Base-by-base conservation (phyloP, 148 eudicot species). In the Silene uniflora region DNA sequence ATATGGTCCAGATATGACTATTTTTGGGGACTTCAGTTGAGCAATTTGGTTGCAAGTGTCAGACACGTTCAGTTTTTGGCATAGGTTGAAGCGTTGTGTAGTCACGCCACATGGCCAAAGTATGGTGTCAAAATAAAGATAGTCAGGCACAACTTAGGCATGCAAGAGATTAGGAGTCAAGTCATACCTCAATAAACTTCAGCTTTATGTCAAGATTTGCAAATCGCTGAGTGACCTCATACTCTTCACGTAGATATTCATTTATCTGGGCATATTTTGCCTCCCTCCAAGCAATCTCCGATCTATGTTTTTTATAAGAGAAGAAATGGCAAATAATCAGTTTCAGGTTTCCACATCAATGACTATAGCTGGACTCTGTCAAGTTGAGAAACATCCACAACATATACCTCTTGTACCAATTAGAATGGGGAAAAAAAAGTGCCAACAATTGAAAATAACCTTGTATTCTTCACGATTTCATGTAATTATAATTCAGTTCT, bases 251-350 rank as follows among this genome's bases (percentile, higher is more conserved):
- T 35, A 91, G 89, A 82, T 94, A 94, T 78, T 91, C 98, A 42
- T 81, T 82, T 79, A 94, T 90, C 77, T 83, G 88, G 4, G 97
- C 96, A 77, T 90, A 94, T 82, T 89, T 94, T 59, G 98, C 97
- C 54, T 89, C 91, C 74, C 96, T 90, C 98, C 97, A 91, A 77
- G 98, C 98, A 83, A 94, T 94, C 87, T 94, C 98, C 58, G 98
- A 94, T 85, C 98, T 94, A 88, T 73, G 67, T 7, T 23, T 79
- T 7, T 23, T 77, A 61, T 32, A 42, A 10, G 14, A 66, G 54
- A 56, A 56, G 17, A 25, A 72, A 59, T 32, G 21, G 21, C 71
- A 14, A 69, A 19, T n/a, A n/a, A 56, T 70, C 24, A 8, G 62
- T 54, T 52, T 71, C 42, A 13, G 5, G n/a, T n/a, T 58, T 29